Conservation (phyloP, 495 filamentous ascomycete genomes). For the Podospora pseudopauciseta region DNA sequence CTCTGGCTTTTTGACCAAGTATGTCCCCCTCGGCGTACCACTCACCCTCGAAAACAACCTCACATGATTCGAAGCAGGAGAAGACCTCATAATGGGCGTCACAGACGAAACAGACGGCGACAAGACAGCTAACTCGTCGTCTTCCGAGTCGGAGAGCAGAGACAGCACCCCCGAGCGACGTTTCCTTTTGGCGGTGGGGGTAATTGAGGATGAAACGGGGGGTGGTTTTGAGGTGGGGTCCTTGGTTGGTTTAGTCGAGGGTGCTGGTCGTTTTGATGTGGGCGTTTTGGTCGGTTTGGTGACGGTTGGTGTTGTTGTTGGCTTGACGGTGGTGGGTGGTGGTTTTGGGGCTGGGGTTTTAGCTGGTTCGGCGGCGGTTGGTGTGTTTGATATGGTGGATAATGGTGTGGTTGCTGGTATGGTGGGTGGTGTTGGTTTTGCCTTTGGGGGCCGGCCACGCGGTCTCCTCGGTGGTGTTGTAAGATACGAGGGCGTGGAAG, state of each 20-base stretch:
- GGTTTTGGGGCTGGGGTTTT: not conserved
- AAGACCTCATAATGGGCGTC: too few relatives aligned
- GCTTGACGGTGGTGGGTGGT: not conserved
- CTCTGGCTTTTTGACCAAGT: too few relatives aligned
- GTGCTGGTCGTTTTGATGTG: not conserved
- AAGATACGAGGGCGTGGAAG: not conserved
- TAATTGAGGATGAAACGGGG: conserved; percentile 1
- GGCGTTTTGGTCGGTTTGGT: not conserved
- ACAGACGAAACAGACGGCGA: too few relatives aligned
- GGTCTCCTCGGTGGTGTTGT: not conserved
- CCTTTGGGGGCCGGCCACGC: not conserved
- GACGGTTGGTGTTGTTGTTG: not conserved
- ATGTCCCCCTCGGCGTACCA: too few relatives aligned
- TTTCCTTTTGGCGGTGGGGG: conserved; percentile 7
- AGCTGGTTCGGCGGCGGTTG: not conserved
- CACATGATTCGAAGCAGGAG: too few relatives aligned
- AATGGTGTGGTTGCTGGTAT: not conserved
- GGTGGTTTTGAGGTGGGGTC: not conserved
- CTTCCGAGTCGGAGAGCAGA: conserved; percentile 27
- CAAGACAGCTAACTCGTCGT: conserved; percentile 32
- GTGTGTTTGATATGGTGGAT: not conserved
- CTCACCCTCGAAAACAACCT: too few relatives aligned
- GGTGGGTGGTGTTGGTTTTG: not conserved
- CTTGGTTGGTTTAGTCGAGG: not conserved
- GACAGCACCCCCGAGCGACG: conserved; percentile 22